Conservation (phyloP, 371 early-diverging fungal species). For the Mucor sp. region DNA sequence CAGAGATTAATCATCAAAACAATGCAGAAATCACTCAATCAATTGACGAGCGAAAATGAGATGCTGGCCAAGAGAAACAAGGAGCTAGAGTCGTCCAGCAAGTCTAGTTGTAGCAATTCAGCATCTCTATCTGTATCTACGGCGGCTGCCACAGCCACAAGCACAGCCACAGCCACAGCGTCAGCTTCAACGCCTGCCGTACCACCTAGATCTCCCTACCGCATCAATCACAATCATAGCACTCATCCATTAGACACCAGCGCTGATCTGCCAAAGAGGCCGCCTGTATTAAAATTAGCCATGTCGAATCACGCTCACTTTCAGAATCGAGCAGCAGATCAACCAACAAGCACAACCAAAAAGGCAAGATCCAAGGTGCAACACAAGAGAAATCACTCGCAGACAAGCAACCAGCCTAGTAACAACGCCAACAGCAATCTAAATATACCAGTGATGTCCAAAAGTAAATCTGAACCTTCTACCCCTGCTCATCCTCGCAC, state of each 20-base stretch:
- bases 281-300: conserved; percentile 17
- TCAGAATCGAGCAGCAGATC: background rate
- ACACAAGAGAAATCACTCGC: background rate
- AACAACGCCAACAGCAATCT: background rate
- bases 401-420: background rate
- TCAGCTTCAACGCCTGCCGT: conserved; percentile 24
- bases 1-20: conserved; percentile 78
- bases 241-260: background rate
- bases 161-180: background rate
- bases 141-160: background rate
- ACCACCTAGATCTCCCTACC: conserved; percentile 49
- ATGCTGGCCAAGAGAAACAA: conserved; percentile 28
- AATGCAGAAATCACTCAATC: conserved; percentile 47
- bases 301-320: conserved; percentile 11
- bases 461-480: conserved; percentile 15
- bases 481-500: conserved; percentile 17
- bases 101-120: background rate
- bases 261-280: conserved; percentile 12
- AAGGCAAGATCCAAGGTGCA: background rate
- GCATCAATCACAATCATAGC: conserved; percentile 17
- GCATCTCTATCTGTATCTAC: background rate
- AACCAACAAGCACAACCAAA: background rate
- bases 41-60: conserved; percentile 49
- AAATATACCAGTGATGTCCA: background rate
- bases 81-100: conserved; percentile 11